phyloP scores from a whole-genome alignment of 306 rosid genomes.

The Malus orientalis region DNA sequence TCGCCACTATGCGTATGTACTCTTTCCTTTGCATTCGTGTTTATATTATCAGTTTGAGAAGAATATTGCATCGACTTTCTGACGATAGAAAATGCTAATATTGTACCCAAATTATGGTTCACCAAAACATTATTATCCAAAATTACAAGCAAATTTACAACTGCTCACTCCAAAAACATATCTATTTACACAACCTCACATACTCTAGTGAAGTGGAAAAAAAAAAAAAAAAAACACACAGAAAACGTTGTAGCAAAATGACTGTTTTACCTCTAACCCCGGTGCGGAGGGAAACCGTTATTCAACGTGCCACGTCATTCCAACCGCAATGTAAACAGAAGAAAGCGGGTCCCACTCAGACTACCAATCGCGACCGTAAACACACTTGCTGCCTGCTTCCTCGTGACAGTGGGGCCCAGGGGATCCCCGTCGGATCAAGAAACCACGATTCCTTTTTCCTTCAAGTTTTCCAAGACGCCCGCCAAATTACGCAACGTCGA shows the following conservation, averaged over 20 bases:
- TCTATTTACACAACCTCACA: constrained; percentile 29
- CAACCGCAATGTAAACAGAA: constrained; percentile 12
- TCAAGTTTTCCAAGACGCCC: background rate
- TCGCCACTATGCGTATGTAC: background rate
- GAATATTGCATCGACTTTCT: background rate
- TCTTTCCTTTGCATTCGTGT: no score
- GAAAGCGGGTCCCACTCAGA: constrained; percentile 2
- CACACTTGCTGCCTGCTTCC: background rate
- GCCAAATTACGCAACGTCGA: constrained; percentile 12
- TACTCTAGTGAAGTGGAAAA: background rate
- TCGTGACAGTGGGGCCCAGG: background rate
- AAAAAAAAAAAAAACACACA: background rate
- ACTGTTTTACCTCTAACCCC: constrained; percentile 15
- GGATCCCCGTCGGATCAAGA: constrained; percentile 6
- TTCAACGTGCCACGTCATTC: constrained; percentile 54
- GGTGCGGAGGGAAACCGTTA: constrained; percentile 32
- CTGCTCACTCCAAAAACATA: constrained; percentile 11
- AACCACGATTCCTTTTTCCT: background rate
- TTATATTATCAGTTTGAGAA: background rate
- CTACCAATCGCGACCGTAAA: constrained; percentile 22
- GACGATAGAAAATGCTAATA: background rate
- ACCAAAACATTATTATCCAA: constrained; percentile 1
- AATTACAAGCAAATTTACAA: constrained; percentile 23
- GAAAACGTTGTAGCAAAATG: background rate
- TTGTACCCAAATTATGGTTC: background rate